Evolutionary conservation across 2,329 filamentous ascomycete species (phyloP).

Genomic region (Xylaria sp.): DNA sequence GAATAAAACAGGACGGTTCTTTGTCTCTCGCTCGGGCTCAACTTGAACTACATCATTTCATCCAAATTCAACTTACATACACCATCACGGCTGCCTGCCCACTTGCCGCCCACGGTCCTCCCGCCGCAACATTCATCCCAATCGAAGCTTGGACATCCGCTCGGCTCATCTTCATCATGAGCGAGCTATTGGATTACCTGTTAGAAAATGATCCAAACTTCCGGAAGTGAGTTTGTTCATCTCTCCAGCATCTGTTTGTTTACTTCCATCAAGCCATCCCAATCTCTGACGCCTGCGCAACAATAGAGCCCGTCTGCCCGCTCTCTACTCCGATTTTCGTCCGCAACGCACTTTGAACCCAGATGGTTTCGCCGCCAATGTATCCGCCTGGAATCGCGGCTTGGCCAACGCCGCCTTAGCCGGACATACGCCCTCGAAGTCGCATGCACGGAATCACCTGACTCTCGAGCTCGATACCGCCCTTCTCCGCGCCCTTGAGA

Average conservation of each 20-base stretch:
- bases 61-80: neutral
- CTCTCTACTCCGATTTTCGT: slow-evolving; percentile 83
- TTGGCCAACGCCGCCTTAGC: slow-evolving; percentile 63
- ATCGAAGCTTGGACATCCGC: neutral
- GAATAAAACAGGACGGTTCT: neutral
- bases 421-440: slow-evolving; percentile 45
- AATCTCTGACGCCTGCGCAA: neutral
- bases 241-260: neutral
- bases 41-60: neutral
- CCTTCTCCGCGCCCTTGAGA: slow-evolving; percentile 67
- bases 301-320: slow-evolving; percentile 67
- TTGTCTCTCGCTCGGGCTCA: neutral
- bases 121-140: neutral
- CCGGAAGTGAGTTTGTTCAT: slow-evolving; percentile 40
- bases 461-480: slow-evolving; percentile 53
- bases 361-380: slow-evolving; percentile 77
- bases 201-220: slow-evolving; percentile 57
- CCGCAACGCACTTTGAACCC: slow-evolving; percentile 71
- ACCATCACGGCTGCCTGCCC: neutral
- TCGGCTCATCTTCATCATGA: slow-evolving; percentile 42
- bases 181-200: slow-evolving; percentile 64
- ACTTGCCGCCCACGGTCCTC: neutral
- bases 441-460: slow-evolving; percentile 43
- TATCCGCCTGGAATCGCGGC: slow-evolving; percentile 71
- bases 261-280: neutral